Base-by-base conservation (phyloP, 306 rosid species). In the Corylus heterophylla region DNA sequence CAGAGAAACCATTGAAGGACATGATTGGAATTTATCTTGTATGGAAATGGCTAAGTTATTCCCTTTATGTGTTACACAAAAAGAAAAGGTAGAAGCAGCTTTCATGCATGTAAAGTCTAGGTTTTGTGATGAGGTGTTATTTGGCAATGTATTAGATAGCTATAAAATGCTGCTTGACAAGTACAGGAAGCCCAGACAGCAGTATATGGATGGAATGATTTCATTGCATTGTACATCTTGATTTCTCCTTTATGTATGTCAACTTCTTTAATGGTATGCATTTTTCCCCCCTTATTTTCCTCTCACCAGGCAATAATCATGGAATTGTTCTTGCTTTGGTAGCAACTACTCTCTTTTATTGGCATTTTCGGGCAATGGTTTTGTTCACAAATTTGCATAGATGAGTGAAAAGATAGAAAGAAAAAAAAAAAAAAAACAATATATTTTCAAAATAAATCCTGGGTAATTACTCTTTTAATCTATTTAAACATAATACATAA, bases 161-260 rank as follows among this genome's bases (percentile, higher is more conserved):
- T 89, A 88, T 77, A 79, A 39, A 85, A 35, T 70, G 82, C 80
- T 94, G 79, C 93, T 94, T 71, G 87, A 83, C 80, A 90, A 85
- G 83, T 92, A 86, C 55, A 86, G 87, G 75, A 87, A 76, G 31
- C 86, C 85, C 39, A 90, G 97, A 86, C 88, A 83, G 83, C 98
- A 85, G 77, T 94, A 90, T 84, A 85, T 74, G 76, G 83, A 86
- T 51, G 97, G 98, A 73, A 92, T 94, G 96, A 62, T 89, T 83
- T 88, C 97, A 74, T 90, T 94, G 79, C 92, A 90, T 55, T 78
- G 76, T 78, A 80, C 81, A 83, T 81, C 87, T 52, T 89, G 82
- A 83, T 45, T 39, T 52, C 56, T 22, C 13, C 42, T 12, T 20
- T 49, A 50, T 81, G 3, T 42, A 44, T 35, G 45, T 37, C 70